phyloP scores from a whole-genome alignment of 2,329 filamentous ascomycete genomes.

The Diaporthe citriasiana region DNA sequence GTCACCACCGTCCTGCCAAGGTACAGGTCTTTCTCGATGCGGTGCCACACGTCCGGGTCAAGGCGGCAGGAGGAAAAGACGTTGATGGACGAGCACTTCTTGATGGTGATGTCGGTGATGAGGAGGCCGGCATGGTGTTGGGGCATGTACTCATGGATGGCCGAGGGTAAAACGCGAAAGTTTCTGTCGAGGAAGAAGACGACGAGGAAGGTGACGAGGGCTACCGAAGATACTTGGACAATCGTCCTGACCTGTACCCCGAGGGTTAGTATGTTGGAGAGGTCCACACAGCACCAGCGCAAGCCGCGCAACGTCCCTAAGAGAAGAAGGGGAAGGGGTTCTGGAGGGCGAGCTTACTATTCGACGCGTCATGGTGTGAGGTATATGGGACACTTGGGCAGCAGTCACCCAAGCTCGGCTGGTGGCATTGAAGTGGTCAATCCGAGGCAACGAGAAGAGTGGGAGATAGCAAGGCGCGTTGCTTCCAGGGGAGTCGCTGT shows the following conservation, averaged over 20 bases:
- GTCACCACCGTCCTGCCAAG: conserved; percentile 80
- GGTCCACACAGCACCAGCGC: background rate
- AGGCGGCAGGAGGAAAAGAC: conserved; percentile 82
- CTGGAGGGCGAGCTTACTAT: conserved; percentile 36
- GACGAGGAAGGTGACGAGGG: conserved; percentile 76
- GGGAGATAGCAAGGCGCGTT: conserved; percentile 41
- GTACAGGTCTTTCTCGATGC: conserved; percentile 91
- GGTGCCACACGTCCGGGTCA: conserved; percentile 80
- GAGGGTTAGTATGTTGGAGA: background rate
- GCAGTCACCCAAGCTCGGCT: conserved; percentile 40
- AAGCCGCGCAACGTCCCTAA: background rate
- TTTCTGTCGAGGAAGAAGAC: conserved; percentile 88
- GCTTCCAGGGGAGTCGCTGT: conserved; percentile 40
- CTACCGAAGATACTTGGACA: conserved; percentile 79
- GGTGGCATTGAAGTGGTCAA: conserved; percentile 40
- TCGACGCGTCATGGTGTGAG: conserved; percentile 42
- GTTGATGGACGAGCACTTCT: conserved; percentile 82
- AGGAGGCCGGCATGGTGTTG: conserved; percentile 87
- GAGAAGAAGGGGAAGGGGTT: too few relatives aligned
- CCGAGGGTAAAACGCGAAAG: conserved; percentile 87
- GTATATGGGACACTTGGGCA: conserved; percentile 31
- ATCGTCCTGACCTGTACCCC: conserved; percentile 75
- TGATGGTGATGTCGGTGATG: conserved; percentile 86
- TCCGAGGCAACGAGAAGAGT: conserved; percentile 12
- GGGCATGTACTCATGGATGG: conserved; percentile 89